Conservation (phyloP, 306 rosid species). For the Gastrolobium villosum region DNA sequence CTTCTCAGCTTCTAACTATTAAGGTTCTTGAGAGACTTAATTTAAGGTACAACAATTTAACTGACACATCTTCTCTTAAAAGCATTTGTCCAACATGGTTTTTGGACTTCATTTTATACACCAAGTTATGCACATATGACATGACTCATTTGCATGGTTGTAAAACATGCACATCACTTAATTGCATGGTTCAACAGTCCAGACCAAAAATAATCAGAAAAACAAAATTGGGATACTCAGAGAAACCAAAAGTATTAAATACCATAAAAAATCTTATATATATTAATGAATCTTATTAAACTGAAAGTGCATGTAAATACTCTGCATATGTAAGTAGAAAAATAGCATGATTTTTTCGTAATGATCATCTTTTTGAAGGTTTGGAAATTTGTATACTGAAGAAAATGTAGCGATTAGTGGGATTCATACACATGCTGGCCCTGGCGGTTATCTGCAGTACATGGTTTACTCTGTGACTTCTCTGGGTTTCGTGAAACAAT, state of each 20-base stretch:
- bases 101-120: neutral
- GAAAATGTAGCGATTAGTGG: conserved; percentile 92
- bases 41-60: conserved; percentile 57
- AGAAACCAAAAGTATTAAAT: no score
- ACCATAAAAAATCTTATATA: no score
- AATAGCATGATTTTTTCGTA: neutral
- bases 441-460: conserved; percentile 89
- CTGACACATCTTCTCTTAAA: neutral
- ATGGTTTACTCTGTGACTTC: conserved; percentile 75
- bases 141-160: neutral
- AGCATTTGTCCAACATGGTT: neutral
- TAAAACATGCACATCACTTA: no score
- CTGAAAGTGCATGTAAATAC: neutral
- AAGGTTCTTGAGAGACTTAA: conserved; percentile 69
- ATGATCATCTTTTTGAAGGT: conserved; percentile 53
- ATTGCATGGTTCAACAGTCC: no score
- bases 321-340: neutral
- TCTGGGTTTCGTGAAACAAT: conserved; percentile 77
- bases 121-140: neutral
- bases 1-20: conserved; percentile 80
- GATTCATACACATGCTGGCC: conserved; percentile 90
- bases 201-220: no score
- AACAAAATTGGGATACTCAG: no score
- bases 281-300: conserved; percentile 16
- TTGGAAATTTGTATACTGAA: conserved; percentile 70